Evolutionary conservation across 495 filamentous ascomycete genomes (phyloP).

Genomic region (Penicillium waksmanii): DNA sequence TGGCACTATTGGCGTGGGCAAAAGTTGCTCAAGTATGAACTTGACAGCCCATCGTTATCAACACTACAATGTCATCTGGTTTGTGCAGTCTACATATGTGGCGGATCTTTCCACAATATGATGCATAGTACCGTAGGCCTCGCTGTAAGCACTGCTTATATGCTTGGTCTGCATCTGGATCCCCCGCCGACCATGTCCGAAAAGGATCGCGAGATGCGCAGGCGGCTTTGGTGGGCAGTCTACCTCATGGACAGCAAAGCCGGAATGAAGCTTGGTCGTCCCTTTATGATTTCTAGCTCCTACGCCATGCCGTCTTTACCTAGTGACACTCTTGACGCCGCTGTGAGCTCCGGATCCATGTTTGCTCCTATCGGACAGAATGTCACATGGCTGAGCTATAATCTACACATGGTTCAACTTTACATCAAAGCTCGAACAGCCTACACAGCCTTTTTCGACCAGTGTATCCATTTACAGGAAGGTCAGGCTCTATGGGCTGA

Average conservation of each 20-base stretch:
- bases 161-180: slow-evolving; percentile 56
- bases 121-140: slow-evolving; percentile 41
- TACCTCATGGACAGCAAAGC: slow-evolving; percentile 52
- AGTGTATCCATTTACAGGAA: slow-evolving; percentile 13
- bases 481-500: slow-evolving; percentile 24
- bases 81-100: slow-evolving; percentile 47
- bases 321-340: slow-evolving; percentile 35
- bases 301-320: slow-evolving; percentile 44
- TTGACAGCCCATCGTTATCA: slow-evolving; percentile 52
- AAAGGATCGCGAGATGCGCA: slow-evolving; percentile 44
- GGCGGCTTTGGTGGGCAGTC: slow-evolving; percentile 57
- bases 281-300: slow-evolving; percentile 39
- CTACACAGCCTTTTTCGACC: slow-evolving; percentile 41
- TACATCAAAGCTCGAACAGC: slow-evolving; percentile 38
- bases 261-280: slow-evolving; percentile 57
- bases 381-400: neutral
- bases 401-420: slow-evolving; percentile 25
- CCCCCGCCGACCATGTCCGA: slow-evolving; percentile 41
- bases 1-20: slow-evolving; percentile 52
- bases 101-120: slow-evolving; percentile 55
- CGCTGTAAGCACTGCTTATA: slow-evolving; percentile 52
- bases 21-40: slow-evolving; percentile 45
- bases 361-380: slow-evolving; percentile 27
- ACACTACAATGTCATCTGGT: slow-evolving; percentile 57
- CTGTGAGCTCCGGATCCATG: slow-evolving; percentile 40